These are phyloP conservation scores for Diaporthe velutina DNA, from an alignment of 2,329 filamentous ascomycete species.

Conservation along the genomic window DNA sequence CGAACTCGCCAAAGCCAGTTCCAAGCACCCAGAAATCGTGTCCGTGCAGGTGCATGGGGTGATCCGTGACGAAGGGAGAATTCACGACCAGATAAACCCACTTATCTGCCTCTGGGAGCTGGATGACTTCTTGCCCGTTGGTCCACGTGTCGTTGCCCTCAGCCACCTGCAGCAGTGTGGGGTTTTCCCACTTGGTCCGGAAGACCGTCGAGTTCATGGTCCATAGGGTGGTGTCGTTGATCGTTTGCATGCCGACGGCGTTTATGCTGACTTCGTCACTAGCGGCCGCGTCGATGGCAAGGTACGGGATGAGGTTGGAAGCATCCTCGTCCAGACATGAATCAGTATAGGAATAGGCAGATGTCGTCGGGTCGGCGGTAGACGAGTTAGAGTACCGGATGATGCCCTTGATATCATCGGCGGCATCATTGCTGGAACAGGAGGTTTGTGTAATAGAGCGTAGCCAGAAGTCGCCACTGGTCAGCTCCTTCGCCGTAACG, in stretches of 20 bases:
- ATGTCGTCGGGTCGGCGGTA: slow-evolving; percentile 38
- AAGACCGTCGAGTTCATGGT: slow-evolving; percentile 61
- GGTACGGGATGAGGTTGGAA: slow-evolving; percentile 49
- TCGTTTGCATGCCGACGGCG: slow-evolving; percentile 45
- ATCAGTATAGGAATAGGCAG: slow-evolving; percentile 33
- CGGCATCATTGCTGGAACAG: slow-evolving; percentile 56
- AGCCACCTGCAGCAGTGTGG: slow-evolving; percentile 54
- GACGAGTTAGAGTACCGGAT: slow-evolving; percentile 54
- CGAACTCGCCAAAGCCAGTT: slow-evolving; percentile 45
- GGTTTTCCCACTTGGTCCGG: slow-evolving; percentile 59
- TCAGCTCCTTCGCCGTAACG: slow-evolving; percentile 50
- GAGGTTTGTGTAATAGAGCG: slow-evolving; percentile 56
- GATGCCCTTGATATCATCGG: slow-evolving; percentile 62
- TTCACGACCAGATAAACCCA: slow-evolving; percentile 53
- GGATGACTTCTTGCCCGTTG: slow-evolving; percentile 47
- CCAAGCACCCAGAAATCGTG: slow-evolving; percentile 56
- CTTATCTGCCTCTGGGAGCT: slow-evolving; percentile 44
- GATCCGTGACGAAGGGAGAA: slow-evolving; percentile 47
- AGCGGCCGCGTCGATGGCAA: slow-evolving; percentile 49
- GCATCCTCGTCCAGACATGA: slow-evolving; percentile 53
- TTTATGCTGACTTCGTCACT: slow-evolving; percentile 47
- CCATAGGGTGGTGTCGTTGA: slow-evolving; percentile 57
- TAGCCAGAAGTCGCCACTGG: slow-evolving; percentile 59
- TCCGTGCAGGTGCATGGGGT: slow-evolving; percentile 59
- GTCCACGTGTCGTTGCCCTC: slow-evolving; percentile 45